A percentile compares a stretch with the other conserved stretches of the same genome.
phyloP scores from a whole-genome alignment of 306 rosid genomes.

The Myrica gale region DNA sequence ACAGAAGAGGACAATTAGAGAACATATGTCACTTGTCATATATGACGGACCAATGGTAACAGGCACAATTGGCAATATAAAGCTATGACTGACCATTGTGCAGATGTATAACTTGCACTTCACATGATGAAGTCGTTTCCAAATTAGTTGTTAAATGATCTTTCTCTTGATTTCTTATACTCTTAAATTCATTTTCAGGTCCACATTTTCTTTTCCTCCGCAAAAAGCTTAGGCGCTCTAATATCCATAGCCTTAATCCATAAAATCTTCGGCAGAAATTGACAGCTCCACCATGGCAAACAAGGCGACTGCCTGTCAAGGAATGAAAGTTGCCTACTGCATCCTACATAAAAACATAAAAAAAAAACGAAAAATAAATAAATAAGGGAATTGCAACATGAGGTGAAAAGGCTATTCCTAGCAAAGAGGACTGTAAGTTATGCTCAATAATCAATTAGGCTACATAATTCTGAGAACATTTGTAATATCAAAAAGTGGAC shows the following conservation, averaged over 20 bases:
- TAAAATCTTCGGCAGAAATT: slow-evolving; percentile 52
- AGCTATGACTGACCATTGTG: slow-evolving; percentile 39
- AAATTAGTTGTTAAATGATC: slow-evolving; percentile 33
- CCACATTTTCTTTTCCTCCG: slow-evolving; percentile 32
- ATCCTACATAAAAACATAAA: slow-evolving; percentile 37
- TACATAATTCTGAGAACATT: background rate
- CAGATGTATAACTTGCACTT: slow-evolving; percentile 26
- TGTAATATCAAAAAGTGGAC: background rate
- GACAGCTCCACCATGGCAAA: slow-evolving; percentile 40
- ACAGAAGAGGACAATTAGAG: background rate
- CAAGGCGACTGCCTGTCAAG: slow-evolving; percentile 26
- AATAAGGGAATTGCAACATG: background rate
- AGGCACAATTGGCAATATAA: slow-evolving; percentile 13
- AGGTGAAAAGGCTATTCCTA: background rate
- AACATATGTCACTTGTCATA: background rate
- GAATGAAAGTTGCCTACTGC: slow-evolving; percentile 27
- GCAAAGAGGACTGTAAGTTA: background rate
- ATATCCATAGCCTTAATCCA: slow-evolving; percentile 60
- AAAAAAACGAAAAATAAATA: background rate
- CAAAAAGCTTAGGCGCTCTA: slow-evolving; percentile 41
- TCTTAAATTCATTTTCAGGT: slow-evolving; percentile 37
- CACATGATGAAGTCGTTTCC: slow-evolving; percentile 35
- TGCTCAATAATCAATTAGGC: background rate
- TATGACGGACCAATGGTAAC: background rate
- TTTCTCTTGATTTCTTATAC: slow-evolving; percentile 32